Conservation (phyloP, 2,329 filamentous ascomycete genomes). For the Onygenales sp. region DNA sequence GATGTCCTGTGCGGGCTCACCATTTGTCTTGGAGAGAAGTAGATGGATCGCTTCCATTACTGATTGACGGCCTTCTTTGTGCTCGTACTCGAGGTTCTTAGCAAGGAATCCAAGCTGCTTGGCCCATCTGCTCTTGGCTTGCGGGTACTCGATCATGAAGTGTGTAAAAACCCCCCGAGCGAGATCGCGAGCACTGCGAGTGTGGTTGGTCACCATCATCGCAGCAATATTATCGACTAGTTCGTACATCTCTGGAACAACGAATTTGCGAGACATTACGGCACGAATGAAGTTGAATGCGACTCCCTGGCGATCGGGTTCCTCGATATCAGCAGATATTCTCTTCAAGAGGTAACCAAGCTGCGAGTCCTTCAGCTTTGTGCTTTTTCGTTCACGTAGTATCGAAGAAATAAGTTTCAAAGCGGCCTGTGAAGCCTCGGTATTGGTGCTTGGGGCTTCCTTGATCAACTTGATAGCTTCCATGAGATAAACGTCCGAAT, state of each 20-base stretch:
- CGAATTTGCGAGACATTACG: conserved; percentile 72
- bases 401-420: conserved; percentile 81
- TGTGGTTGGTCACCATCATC: conserved; percentile 95
- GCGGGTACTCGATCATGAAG: conserved; percentile 89
- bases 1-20: conserved; percentile 74
- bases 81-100: conserved; percentile 82
- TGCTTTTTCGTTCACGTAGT: conserved; percentile 67
- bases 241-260: conserved; percentile 84
- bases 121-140: conserved; percentile 76
- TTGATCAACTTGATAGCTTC: conserved; percentile 79
- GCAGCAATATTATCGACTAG: conserved; percentile 78
- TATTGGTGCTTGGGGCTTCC: conserved; percentile 65
- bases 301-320: conserved; percentile 83
- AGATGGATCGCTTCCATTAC: conserved; percentile 87
- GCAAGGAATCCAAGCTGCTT: conserved; percentile 85
- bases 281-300: conserved; percentile 91
- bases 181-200: conserved; percentile 75
- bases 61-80: conserved; percentile 79
- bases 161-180: conserved; percentile 87
- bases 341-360: conserved; percentile 74
- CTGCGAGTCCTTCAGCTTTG: conserved; percentile 68
- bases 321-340: conserved; percentile 79
- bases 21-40: conserved; percentile 73
- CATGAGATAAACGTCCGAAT: conserved; percentile 67
- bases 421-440: conserved; percentile 76